Evolutionary conservation across 306 rosid genomes (phyloP), one percentile per base, ranked within the genome.

Genomic region (Pueraria montana): DNA sequence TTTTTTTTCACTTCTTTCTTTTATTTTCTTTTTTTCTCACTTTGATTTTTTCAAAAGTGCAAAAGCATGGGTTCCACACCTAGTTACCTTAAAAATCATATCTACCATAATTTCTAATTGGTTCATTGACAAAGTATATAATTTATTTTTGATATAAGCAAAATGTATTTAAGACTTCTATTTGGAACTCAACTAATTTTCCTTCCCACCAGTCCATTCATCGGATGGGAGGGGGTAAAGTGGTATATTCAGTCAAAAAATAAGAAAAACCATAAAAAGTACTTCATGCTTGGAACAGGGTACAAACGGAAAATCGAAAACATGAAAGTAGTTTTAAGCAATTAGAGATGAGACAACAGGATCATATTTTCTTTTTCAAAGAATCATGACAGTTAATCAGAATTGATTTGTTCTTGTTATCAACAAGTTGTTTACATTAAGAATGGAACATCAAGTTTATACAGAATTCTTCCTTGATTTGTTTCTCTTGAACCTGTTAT

Each of bases 401-500:
- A 13, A 55, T 48, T 43, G 12, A 84, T 52, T 42, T 79, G 20
- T 16, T 43, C 8, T 68, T 42, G 30, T 36, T 58, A 14, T 45
- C 42, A 9, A 45, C 14, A n/a, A 45, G 45, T 17, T 45, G 18
- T 65, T 9, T 53, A 72, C 62, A 63, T 65, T 40, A 52, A 38
- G 56, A 65, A 36, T 61, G 43, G 74, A 76, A 46, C 71, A 13
- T 2, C 52, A 80, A n/a, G 32, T 75, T 59, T 63, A 52, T 13
- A 71, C 30, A 76, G 43, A 24, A 62, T 8, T 85, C 48, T 81
- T 78, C 62, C 72, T 58, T 62, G 64, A 21, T 61, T 86, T 82
- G 79, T 65, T 78, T 40, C 49, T 84, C 77, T 83, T 89, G 88
- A 87, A 91, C 55, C 78, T 79, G 65, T 50, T 64, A 78, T 91